phyloP scores from a whole-genome alignment of 495 filamentous ascomycete species.

The Talaromyces trachyspermus region DNA sequence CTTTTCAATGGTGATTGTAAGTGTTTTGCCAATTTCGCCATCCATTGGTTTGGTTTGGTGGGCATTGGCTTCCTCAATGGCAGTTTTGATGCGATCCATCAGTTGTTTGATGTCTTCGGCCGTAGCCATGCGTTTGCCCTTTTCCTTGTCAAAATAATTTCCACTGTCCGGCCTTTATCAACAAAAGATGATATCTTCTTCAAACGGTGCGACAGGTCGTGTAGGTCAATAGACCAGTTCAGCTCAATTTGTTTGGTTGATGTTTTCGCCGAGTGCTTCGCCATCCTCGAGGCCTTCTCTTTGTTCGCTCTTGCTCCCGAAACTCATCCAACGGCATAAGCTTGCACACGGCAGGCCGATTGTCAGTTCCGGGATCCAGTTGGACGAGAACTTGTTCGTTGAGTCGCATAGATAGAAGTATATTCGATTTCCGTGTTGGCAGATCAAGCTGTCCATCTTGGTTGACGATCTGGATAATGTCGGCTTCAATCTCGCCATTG shows the following conservation, averaged over 20 bases:
- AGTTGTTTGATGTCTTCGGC: conserved; percentile 36
- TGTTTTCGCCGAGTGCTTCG: conserved; percentile 19
- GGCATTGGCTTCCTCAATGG: conserved; percentile 28
- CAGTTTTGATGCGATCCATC: conserved; percentile 30
- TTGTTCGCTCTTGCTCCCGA: conserved; percentile 33
- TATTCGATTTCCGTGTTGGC: conserved; percentile 29
- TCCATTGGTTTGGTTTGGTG: conserved; percentile 34
- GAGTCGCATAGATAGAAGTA: conserved; percentile 44
- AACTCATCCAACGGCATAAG: conserved; percentile 47
- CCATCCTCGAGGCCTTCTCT: conserved; percentile 25
- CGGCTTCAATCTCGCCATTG: conserved; percentile 49
- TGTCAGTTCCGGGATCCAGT: conserved; percentile 33
- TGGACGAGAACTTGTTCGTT: conserved; percentile 49
- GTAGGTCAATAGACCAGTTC: conserved; percentile 70
- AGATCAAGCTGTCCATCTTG: conserved; percentile 39
- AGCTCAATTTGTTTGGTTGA: conserved; percentile 66
- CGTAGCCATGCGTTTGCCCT: conserved; percentile 33
- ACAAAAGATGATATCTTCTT: conserved; percentile 55
- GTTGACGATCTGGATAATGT: conserved; percentile 48
- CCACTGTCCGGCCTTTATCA: conserved; percentile 54
- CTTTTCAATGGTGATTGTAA: conserved; percentile 33
- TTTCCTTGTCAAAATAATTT: conserved; percentile 49
- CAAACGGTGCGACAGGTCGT: conserved; percentile 58
- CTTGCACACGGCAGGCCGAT: conserved; percentile 54
- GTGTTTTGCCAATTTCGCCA: conserved; percentile 34